These are phyloP conservation scores for Podaxis pistillaris DNA, from an alignment of 768 basidiomycete species.

Conservation along the genomic window DNA sequence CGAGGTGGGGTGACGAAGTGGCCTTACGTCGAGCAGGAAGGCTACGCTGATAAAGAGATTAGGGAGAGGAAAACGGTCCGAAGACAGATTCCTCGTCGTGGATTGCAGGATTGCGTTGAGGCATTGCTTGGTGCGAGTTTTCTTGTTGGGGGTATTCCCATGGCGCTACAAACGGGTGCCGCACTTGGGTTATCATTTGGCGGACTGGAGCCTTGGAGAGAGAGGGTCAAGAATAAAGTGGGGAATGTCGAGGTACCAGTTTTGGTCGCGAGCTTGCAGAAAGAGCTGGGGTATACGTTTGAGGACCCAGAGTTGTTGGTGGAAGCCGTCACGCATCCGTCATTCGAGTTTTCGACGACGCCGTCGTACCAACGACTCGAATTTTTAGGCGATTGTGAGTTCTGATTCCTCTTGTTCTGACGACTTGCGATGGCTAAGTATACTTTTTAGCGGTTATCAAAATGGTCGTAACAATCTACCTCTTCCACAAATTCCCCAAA, in stretches of 20 bases:
- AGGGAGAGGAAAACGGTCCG: constrained; percentile 28
- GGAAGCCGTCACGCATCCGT: constrained; percentile 86
- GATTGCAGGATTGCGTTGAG: constrained; percentile 88
- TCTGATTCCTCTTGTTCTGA: not conserved
- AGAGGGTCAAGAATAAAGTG: constrained; percentile 45
- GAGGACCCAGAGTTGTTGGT: constrained; percentile 58
- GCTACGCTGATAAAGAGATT: constrained; percentile 20
- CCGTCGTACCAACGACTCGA: constrained; percentile 85
- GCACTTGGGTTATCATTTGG: constrained; percentile 73
- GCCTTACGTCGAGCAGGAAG: constrained; percentile 48
- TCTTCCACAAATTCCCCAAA: constrained; percentile 65
- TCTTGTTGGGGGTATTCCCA: constrained; percentile 65
- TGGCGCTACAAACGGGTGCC: constrained; percentile 64
- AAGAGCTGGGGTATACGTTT: constrained; percentile 69
- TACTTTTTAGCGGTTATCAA: constrained; percentile 58
- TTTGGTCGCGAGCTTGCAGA: constrained; percentile 57
- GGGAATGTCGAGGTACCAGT: constrained; percentile 35
- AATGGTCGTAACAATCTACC: constrained; percentile 67
- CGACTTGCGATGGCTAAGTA: constrained; percentile 11
- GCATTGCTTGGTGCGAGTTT: constrained; percentile 79
- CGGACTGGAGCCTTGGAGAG: constrained; percentile 63
- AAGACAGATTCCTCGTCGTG: constrained; percentile 60
- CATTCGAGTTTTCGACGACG: constrained; percentile 49
- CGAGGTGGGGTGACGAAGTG: constrained; percentile 51
- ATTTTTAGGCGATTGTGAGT: constrained; percentile 85